phyloP scores from a whole-genome alignment of 176 grass and related monocot species.

The Carex littledalei region DNA sequence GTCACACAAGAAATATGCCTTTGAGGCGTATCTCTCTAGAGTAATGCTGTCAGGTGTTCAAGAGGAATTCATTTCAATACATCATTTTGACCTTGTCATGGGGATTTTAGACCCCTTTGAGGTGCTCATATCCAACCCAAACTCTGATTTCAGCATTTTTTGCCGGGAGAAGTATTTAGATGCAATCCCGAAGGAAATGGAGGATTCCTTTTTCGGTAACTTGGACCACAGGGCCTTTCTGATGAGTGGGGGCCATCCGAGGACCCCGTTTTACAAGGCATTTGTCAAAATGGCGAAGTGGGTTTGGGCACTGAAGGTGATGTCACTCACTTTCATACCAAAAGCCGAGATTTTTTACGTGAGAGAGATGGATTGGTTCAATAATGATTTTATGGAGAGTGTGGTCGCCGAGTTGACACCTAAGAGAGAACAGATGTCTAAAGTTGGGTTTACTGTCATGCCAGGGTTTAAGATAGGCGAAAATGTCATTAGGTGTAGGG shows the following conservation, averaged over 20 bases:
- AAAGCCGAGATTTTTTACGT: slow-evolving; percentile 73
- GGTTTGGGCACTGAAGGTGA: slow-evolving; percentile 56
- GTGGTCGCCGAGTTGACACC: slow-evolving; percentile 30
- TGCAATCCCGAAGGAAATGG: slow-evolving; percentile 50
- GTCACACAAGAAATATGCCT: slow-evolving; percentile 54
- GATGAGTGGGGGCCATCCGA: slow-evolving; percentile 56
- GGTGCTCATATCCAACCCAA: slow-evolving; percentile 43
- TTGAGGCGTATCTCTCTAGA: slow-evolving; percentile 56
- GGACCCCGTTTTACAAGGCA: slow-evolving; percentile 62
- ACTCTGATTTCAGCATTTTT: slow-evolving; percentile 69
- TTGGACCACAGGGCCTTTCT: slow-evolving; percentile 66
- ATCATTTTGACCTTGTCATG: slow-evolving; percentile 50
- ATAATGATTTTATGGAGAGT: slow-evolving; percentile 61
- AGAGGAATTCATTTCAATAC: slow-evolving; percentile 22
- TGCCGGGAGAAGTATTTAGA: slow-evolving; percentile 56
- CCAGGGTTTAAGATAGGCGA: slow-evolving; percentile 80
- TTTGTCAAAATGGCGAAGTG: slow-evolving; percentile 66
- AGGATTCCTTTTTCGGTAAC: slow-evolving; percentile 70
- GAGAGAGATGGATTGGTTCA: slow-evolving; percentile 32
- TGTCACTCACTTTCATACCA: slow-evolving; percentile 46
- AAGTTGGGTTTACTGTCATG: slow-evolving; percentile 70
- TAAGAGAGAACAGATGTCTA: slow-evolving; percentile 24
- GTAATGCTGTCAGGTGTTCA: slow-evolving; percentile 41
- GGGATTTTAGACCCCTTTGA: slow-evolving; percentile 53
- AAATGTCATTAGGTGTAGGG: slow-evolving; percentile 50